These are phyloP conservation scores for Melampsora americana DNA, from an alignment of 1,284 basidiomycete genomes.

Conservation along the genomic window DNA sequence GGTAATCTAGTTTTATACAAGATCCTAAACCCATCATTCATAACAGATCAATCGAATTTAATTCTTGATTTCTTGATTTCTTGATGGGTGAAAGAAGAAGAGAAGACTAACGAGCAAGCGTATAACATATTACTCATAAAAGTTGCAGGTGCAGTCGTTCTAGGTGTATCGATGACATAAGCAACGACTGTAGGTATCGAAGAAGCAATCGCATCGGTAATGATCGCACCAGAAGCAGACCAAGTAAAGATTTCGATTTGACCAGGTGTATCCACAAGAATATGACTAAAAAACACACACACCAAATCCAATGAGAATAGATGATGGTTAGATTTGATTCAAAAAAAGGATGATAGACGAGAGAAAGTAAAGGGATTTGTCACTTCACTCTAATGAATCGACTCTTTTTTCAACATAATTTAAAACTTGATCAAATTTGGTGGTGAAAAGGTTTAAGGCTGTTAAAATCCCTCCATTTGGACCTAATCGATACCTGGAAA, in stretches of 20 bases:
- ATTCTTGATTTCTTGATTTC: too few species aligned
- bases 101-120: slow-evolving; percentile 74
- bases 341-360: not conserved
- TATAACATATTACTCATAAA: slow-evolving; percentile 99
- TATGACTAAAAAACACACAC: slow-evolving; percentile 69
- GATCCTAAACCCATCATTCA: slow-evolving; percentile 66
- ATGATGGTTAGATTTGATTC: not conserved
- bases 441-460: slow-evolving; percentile 94
- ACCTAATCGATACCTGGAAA: slow-evolving; percentile 86
- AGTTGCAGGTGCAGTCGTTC: slow-evolving; percentile 89
- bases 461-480: slow-evolving; percentile 98
- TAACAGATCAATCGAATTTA: too few species aligned
- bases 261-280: slow-evolving; percentile 94
- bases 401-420: slow-evolving; percentile 86
- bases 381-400: slow-evolving; percentile 74
- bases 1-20: slow-evolving; percentile 97
- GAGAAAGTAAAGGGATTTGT: slow-evolving; percentile 6
- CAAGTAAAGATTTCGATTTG: slow-evolving; percentile 99
- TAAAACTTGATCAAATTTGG: slow-evolving; percentile 97
- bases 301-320: not conserved
- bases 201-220: slow-evolving; percentile 94
- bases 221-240: slow-evolving; percentile 97
- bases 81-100: not conserved
- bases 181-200: slow-evolving; percentile 90
- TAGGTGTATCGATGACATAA: slow-evolving; percentile 95